Conservation (phyloP, 495 filamentous ascomycete genomes). For the Tuber indicum region DNA sequence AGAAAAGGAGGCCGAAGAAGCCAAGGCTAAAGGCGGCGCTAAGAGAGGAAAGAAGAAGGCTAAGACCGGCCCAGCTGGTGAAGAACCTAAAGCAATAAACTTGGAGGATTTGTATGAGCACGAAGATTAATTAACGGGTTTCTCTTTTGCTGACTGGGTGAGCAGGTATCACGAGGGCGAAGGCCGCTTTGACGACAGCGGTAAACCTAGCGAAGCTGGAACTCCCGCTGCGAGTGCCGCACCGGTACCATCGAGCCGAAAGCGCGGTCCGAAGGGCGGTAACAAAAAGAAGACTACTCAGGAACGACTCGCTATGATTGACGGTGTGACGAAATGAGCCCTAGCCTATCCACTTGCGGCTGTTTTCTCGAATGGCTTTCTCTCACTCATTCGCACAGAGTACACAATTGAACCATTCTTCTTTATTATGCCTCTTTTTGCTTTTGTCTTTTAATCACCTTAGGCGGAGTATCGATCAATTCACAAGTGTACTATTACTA, state of each 20-base stretch:
- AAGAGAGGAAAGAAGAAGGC: slow-evolving; percentile 61
- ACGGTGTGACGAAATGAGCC: slow-evolving; percentile 35
- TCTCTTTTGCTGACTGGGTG: neutral
- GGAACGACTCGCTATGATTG: slow-evolving; percentile 41
- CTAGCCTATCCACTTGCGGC: neutral
- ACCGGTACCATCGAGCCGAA: slow-evolving; percentile 32
- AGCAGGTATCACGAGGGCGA: slow-evolving; percentile 40
- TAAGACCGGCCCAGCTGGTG: slow-evolving; percentile 45
- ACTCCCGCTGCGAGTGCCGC: slow-evolving; percentile 34
- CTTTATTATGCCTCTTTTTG: neutral
- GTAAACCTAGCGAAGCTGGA: slow-evolving; percentile 39
- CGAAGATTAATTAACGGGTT: neutral
- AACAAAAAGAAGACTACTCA: slow-evolving; percentile 43
- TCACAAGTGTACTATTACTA: slow-evolving; percentile 4
- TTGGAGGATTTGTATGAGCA: slow-evolving; percentile 39
- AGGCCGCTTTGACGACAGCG: slow-evolving; percentile 40
- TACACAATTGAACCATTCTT: neutral
- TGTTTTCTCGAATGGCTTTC: neutral
- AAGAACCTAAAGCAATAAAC: slow-evolving; percentile 35
- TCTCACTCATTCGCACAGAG: neutral
- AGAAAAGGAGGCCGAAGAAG: slow-evolving; percentile 39
- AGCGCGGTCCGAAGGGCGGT: slow-evolving; percentile 38
- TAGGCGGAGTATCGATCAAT: neutral
- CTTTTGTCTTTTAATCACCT: neutral
- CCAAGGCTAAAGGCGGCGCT: slow-evolving; percentile 40